Base-by-base conservation (phyloP, 2,329 filamentous ascomycete species). In the Fusarium staphyleae region DNA sequence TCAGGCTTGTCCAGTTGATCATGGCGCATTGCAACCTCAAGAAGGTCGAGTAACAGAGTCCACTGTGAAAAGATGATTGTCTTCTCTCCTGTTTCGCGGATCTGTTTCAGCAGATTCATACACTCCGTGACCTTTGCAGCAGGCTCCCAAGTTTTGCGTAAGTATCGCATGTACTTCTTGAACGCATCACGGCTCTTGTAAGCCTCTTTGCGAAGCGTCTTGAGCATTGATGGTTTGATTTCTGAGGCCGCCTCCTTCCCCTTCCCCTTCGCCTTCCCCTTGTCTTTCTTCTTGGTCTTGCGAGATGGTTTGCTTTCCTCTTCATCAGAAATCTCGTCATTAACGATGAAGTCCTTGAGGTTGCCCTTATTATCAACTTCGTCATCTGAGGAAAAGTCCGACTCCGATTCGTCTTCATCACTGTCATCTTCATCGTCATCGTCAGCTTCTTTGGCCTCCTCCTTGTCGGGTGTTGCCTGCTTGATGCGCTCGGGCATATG, bases 81-180 rank as follows among this genome's bases (percentile, higher is more conserved):
- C 71, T 92, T 91, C 48, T 85, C 87, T 12, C 79, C 73, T 5
- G 79, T 74, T 42, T 88, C 84, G 42, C 78, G 77, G 9, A 87
- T 87, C 0, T 88, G 85, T 30, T 82, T 81, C 4, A 96, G 75
- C 48, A 96, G 89, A 44, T 85, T 83, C 62, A 95, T 78, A 13
- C 96, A 79, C 8, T 89, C 87, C 55, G 91, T 86, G 4, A 93
- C 90, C 74, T 97, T 96, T 65, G 88, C 91, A 67, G 89, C 91
- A 52, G 86, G 86, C 51, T 88, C 75, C 83, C 86, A 96, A 22
- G 84, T 81, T 69, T 87, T 85, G 18, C 81, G 80, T 6, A 95
- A 78, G 44, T 86, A 88, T 28, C 76, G 77, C 65, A 92, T 81
- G 71, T 95, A 96, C 60, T 82, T 84, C 55, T 78, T 81, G 65